These are phyloP conservation scores for Linnemannia zychae DNA, from an alignment of 192 early-diverging fungal species.

Conservation along the genomic window DNA sequence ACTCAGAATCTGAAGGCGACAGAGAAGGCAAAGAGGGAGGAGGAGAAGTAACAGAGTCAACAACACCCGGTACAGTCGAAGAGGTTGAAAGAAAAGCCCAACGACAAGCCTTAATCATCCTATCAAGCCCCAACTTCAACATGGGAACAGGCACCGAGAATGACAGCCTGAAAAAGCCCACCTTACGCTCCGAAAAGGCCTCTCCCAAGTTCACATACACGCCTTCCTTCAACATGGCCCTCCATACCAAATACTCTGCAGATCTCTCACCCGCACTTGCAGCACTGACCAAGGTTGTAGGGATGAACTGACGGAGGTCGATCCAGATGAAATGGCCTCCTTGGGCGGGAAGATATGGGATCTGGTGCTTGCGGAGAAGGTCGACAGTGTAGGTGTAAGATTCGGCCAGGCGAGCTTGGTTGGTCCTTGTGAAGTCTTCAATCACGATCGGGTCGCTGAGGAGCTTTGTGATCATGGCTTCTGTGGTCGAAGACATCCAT, in stretches of 20 bases:
- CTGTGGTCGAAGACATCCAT: constrained; percentile 71
- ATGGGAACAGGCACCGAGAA: constrained; percentile 66
- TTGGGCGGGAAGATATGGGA: constrained; percentile 71
- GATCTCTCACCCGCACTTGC: constrained; percentile 36
- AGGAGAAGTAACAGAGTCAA: neutral
- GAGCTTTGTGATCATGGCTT: constrained; percentile 68
- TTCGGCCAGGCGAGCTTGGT: constrained; percentile 67
- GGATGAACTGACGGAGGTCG: constrained; percentile 61
- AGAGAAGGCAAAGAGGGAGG: neutral
- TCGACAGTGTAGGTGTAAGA: constrained; percentile 60
- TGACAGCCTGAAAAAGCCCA: constrained; percentile 77
- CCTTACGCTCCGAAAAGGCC: constrained; percentile 71
- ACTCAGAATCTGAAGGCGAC: neutral
- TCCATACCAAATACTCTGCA: constrained; percentile 66
- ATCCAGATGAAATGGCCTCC: constrained; percentile 84
- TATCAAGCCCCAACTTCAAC: constrained; percentile 63
- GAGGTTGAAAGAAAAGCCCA: neutral
- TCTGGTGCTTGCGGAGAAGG: constrained; percentile 58
- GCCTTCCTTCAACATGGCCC: constrained; percentile 60
- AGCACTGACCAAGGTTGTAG: constrained; percentile 2
- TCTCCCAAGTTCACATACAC: constrained; percentile 79
- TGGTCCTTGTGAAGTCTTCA: constrained; percentile 70
- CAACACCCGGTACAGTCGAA: neutral
- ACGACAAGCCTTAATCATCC: constrained; percentile 55
- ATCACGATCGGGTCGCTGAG: constrained; percentile 69